These are phyloP conservation scores for Neophaeococcomyces aloes DNA, from an alignment of 2,329 filamentous ascomycete genomes.

Conservation along the genomic window DNA sequence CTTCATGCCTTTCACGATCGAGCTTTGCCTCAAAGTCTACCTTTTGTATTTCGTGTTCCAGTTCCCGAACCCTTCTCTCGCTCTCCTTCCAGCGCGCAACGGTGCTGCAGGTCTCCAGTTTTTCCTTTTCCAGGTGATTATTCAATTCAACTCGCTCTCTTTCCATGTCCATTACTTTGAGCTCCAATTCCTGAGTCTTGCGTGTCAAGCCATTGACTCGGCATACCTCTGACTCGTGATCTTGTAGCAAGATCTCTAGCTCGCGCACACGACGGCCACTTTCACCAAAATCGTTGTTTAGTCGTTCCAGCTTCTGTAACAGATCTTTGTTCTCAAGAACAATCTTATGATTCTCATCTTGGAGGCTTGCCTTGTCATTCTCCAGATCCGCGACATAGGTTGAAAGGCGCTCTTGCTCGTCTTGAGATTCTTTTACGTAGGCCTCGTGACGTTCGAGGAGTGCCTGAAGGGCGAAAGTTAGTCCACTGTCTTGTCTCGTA, in stretches of 20 bases:
- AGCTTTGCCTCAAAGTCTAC: constrained; percentile 76
- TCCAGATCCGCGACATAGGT: constrained; percentile 63
- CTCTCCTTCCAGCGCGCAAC: constrained; percentile 76
- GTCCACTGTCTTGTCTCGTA: constrained; percentile 27
- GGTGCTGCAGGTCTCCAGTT: constrained; percentile 67
- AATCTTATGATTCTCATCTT: constrained; percentile 63
- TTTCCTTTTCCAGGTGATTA: constrained; percentile 53
- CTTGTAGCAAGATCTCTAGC: constrained; percentile 65
- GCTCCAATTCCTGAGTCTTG: constrained; percentile 68
- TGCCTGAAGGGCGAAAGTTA: constrained; percentile 71
- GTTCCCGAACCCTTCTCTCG: constrained; percentile 62
- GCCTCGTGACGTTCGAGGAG: constrained; percentile 84
- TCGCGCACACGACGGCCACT: constrained; percentile 70
- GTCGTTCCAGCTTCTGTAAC: constrained; percentile 69
- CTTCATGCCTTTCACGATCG: constrained; percentile 69
- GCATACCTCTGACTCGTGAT: constrained; percentile 66
- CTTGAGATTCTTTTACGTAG: constrained; percentile 86
- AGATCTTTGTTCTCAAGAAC: constrained; percentile 75
- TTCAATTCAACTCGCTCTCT: constrained; percentile 67
- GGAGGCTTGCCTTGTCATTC: constrained; percentile 59
- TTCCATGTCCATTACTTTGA: constrained; percentile 68
- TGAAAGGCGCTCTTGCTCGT: constrained; percentile 64
- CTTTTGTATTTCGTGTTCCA: constrained; percentile 78
- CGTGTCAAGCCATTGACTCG: constrained; percentile 62
- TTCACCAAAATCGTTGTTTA: constrained; percentile 69